Evolutionary conservation across 768 basidiomycete genomes (phyloP), one percentile per base, ranked within the genome.

Genomic region (Boletus rubropictus): DNA sequence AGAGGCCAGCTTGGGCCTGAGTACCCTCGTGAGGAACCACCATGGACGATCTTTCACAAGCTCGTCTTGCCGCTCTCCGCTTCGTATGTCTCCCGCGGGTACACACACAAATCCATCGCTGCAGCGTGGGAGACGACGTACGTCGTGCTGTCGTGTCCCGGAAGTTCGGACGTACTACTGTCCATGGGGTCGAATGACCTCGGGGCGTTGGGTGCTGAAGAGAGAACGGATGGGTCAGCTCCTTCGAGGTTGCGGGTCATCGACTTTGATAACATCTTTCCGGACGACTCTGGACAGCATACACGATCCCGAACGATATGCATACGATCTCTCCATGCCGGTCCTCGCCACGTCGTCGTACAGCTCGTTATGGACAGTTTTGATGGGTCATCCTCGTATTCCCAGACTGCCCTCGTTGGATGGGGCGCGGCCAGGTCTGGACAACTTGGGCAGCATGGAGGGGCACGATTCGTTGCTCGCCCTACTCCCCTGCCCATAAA

Each of bases 341-440:
- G 89, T 3, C 84, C 85, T 31, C 82, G 87, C 49, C 88, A 95
- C 58, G 77, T 84, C 49, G 60, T 90, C 31, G 74, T 62, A 5
- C 67, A 73, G 15, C 45, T 88, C 14, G 56, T 61, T 12, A 38
- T 58, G 8, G 49, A 61, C 11, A 37, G 55, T 20, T 42, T 46
- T 2, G 60, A 67, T 42, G 57, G 59, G 18, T 46, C 51, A 17
- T 37, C 51, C 5, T 42, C 45, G 2, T 17, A 27, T 12, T 17
- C 31, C 15, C 64, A 58, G 42, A 52, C 66, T 37, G 22, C 76
- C 11, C 72, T 84, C 5, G 55, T 74, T 11, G 93, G 92, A 7
- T 97, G 94, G 93, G 94, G 93, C 5, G 71, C 82, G 2, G 77
- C 80, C 12, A 72, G 94, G 27, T 90, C 94, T 57, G 90, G 91